Conservation (phyloP, 164 flowering plant species). For the Vitis riparia region DNA sequence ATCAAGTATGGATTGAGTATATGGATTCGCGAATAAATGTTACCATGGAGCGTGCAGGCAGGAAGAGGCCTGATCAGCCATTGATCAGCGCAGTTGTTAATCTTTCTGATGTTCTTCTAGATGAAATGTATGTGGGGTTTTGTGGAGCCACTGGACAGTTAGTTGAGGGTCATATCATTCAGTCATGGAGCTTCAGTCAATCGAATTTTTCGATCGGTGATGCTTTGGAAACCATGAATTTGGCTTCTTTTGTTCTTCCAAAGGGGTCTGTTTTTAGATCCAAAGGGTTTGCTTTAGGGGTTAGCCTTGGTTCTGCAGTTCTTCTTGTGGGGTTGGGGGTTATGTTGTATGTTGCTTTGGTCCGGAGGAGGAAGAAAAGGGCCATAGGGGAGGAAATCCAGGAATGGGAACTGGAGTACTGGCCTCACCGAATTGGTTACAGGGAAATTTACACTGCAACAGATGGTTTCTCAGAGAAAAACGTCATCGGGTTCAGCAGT, state of each 20-base stretch:
- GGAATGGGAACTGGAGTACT: constrained; percentile 55
- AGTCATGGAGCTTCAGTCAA: constrained; percentile 66
- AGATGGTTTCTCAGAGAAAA: constrained; percentile 34
- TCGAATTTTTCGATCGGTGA: constrained; percentile 34
- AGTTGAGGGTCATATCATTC: constrained; percentile 49
- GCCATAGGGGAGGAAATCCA: constrained; percentile 23
- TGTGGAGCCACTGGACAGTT: constrained; percentile 48
- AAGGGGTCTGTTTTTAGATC: constrained; percentile 15
- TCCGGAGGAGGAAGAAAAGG: constrained; percentile 7
- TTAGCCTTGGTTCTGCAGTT: constrained; percentile 12
- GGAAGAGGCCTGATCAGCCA: constrained; percentile 33
- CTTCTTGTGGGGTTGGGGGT: constrained; percentile 2
- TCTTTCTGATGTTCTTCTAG: constrained; percentile 50
- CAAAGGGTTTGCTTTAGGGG: constrained; percentile 24
- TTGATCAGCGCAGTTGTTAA: constrained; percentile 36
- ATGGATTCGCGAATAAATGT: constrained; percentile 38
- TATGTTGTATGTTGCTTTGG: constrained; percentile 3
- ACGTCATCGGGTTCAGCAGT: constrained; percentile 43
- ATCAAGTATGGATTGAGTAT: constrained; percentile 74
- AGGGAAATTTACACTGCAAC: constrained; percentile 40
- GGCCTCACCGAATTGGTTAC: constrained; percentile 49
- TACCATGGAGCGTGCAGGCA: constrained; percentile 54
- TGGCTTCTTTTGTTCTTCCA: constrained; percentile 41
- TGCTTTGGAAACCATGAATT: constrained; percentile 27
- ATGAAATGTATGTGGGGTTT: constrained; percentile 74